Conservation (phyloP, 768 basidiomycete genomes). For the Leccinum disarticulatum region DNA sequence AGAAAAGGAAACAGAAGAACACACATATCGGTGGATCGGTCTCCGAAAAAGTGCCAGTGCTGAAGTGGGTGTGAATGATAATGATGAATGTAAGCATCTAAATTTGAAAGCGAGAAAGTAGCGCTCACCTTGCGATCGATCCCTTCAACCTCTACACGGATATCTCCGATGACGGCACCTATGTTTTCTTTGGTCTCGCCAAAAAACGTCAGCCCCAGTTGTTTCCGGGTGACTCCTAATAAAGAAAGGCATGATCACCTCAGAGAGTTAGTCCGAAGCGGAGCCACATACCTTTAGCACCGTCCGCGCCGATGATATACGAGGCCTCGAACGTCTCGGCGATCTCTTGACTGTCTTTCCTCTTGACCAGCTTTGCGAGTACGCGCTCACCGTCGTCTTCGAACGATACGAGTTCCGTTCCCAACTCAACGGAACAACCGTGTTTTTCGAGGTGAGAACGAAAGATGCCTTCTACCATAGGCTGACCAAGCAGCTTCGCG, state of each 20-base stretch:
- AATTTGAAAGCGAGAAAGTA: background rate
- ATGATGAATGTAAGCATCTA: no score
- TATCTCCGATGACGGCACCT: conserved; percentile 35
- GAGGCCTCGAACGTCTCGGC: conserved; percentile 29
- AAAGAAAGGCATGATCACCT: background rate
- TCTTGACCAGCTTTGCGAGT: conserved; percentile 35
- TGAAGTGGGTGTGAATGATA: no score
- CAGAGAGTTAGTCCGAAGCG: background rate
- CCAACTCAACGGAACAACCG: conserved; percentile 39
- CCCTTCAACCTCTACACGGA: conserved; percentile 32
- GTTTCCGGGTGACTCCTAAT: conserved; percentile 39
- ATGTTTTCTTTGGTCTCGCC: conserved; percentile 38
- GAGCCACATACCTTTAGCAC: conserved; percentile 31
- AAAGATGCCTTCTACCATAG: conserved; percentile 29
- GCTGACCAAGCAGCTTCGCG: conserved; percentile 24
- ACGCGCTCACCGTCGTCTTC: conserved; percentile 38
- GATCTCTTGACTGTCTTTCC: conserved; percentile 20
- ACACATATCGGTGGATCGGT: no score
- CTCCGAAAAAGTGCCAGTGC: no score
- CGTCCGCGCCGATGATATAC: conserved; percentile 44
- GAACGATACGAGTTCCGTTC: conserved; percentile 46
- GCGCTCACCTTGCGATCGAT: conserved; percentile 27
- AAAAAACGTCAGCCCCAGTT: conserved; percentile 41
- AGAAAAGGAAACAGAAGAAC: background rate
- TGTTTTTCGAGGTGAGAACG: conserved; percentile 21